Base-by-base conservation (phyloP, 2,329 filamentous ascomycete species). In the Phyllosticta paracitricarpa region DNA sequence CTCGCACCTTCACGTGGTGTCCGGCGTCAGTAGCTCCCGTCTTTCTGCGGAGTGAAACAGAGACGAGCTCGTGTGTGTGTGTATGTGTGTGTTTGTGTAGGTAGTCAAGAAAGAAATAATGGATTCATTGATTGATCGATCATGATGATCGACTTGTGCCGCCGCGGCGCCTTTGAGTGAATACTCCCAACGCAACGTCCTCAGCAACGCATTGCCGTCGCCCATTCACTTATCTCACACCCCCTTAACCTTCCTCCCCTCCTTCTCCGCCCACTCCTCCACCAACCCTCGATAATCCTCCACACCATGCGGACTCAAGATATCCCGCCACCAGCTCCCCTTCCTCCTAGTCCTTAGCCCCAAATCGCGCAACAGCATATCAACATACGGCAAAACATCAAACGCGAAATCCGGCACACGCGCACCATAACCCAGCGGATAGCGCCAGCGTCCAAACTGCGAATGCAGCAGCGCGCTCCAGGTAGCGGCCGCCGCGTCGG, bases 321-420 rank as follows among this genome's bases (percentile, higher is more conserved):
- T 75, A 67, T 86, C 84, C 0, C 74, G 74, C 58, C 79, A 67
- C 59, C 68, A 76, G 0, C 81, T 78, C 2, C 65, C 62, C 75
- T 87, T 88, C 35, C 84, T 75, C 65, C 81, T 77, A 14, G 75
- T 75, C 19, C 79, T 74, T 60, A 91, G 71, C 0, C 83, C 87
- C 61, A 92, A 67, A 70, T 93, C 89, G 4, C 75, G 73, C 63
- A 89, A 69, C 68, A 93, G 70, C 68, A 86, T 68, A 71, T 92
- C 89, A 19, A 90, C 70, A 68, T 91, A 94, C 3, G 88, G 88
- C 59, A 93, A 70, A 0, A 82, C 82, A 71, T 94, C 89, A 68
- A 93, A 92, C 19, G 89, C 85, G 65, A 91, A 86, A 70, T 89
- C 88, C 0, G 86, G 86, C 62, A 81, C 78, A 19, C 59, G 51